Evolutionary conservation across 169 alveolate species (phyloP).

Genomic region (Cryptosporidium bovis): DNA sequence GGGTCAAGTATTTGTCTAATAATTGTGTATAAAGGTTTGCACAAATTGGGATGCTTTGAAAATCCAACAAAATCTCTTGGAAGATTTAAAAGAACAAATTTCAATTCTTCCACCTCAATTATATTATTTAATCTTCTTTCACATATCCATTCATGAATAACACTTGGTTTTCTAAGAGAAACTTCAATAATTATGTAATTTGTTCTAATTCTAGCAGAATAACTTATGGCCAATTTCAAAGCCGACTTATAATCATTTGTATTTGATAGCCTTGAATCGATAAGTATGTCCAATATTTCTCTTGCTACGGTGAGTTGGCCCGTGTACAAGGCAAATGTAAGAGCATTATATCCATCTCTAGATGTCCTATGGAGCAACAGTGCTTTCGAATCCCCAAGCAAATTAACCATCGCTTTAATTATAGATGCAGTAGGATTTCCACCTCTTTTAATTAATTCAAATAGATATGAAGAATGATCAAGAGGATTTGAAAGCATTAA

Average conservation of each 20-base stretch:
- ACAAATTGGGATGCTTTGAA: slow-evolving; percentile 51
- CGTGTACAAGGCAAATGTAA: slow-evolving; percentile 59
- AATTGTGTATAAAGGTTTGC: slow-evolving; percentile 57
- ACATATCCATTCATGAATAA: slow-evolving; percentile 67
- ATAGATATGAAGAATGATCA: slow-evolving; percentile 57
- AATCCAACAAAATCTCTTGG: slow-evolving; percentile 66
- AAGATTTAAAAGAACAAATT: slow-evolving; percentile 50
- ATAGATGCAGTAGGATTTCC: slow-evolving; percentile 52
- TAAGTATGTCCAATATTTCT: slow-evolving; percentile 44
- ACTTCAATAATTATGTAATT: slow-evolving; percentile 39
- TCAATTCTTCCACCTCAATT: slow-evolving; percentile 51
- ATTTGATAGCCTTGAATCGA: slow-evolving; percentile 28
- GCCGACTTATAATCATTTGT: slow-evolving; percentile 34
- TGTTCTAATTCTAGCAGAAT: slow-evolving; percentile 49
- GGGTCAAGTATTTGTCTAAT: slow-evolving; percentile 49
- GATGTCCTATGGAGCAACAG: slow-evolving; percentile 51
- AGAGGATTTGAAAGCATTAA: slow-evolving; percentile 48
- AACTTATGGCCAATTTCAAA: slow-evolving; percentile 51
- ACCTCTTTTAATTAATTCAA: slow-evolving; percentile 53
- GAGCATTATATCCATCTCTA: slow-evolving; percentile 70
- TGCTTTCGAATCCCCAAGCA: slow-evolving; percentile 21
- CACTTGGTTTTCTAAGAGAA: slow-evolving; percentile 41
- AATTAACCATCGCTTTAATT: slow-evolving; percentile 54
- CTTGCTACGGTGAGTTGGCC: slow-evolving; percentile 71
- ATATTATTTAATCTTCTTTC: slow-evolving; percentile 44